Conservation (phyloP, 1,284 basidiomycete species). For the Puccinia coronata region DNA sequence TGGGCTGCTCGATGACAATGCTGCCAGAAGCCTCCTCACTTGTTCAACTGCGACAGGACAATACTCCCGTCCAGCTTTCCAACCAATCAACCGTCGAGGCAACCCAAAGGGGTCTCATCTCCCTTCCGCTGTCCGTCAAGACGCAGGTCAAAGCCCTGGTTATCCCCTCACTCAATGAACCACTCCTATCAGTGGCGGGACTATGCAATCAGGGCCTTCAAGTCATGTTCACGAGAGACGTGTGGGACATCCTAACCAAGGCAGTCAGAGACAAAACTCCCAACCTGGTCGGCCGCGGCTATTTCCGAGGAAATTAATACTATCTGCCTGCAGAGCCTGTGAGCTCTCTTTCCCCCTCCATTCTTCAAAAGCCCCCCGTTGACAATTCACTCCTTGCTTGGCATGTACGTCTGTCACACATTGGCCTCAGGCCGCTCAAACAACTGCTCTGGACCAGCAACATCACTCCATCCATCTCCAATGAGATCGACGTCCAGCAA, state of each 20-base stretch:
- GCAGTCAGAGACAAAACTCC: no score
- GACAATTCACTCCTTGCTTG: no score
- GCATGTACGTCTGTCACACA: no score
- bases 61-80: background rate
- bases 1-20: background rate
- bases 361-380: background rate
- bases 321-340: no score
- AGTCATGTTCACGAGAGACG: background rate
- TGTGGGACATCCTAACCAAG: background rate
- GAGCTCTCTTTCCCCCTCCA: background rate
- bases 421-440: no score
- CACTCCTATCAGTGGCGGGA: slow-evolving; percentile 15
- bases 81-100: background rate
- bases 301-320: background rate
- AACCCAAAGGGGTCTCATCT: no score
- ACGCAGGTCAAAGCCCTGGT: background rate
- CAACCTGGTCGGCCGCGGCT: background rate
- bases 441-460: background rate
- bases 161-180: background rate
- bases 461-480: background rate
- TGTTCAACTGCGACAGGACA: background rate
- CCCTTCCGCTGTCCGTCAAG: background rate
- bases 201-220: no score
- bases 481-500: background rate
- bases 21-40: background rate